Evolutionary conservation across 1,284 basidiomycete species (phyloP), one percentile per base, ranked within the genome.

Genomic region (Anthracocystis panici-leucophaei): DNA sequence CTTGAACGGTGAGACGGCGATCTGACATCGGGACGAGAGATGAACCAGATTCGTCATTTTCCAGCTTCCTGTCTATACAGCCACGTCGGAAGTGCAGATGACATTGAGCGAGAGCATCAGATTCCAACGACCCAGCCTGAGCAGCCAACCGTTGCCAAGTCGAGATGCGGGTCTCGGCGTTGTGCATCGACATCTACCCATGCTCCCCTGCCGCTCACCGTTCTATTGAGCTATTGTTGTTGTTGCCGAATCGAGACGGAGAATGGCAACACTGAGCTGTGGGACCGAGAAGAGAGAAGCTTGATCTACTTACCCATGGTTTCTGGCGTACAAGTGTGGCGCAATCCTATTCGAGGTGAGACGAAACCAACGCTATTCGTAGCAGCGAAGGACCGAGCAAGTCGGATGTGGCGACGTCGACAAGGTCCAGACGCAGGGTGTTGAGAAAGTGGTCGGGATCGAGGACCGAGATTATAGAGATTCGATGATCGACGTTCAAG

Each of bases 281-380:
- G 14, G 10, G 45, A 46, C 25, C 16, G 25, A 27, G 45, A 27
- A 31, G 9, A 10, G n/a, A 20, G 12, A 45, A 14, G 16, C 12
- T 31, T n/a, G n/a, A 49, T 38, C 18, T 31, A 49, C 48, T 31
- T 49, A 49, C 48, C 27, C 48, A 49, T 49, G 27, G 9, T 27
- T 16, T 14, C 35, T 38, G 35, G 14, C 35, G 35, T 38, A 2
- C 10, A 16, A 16, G 35, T 12, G 35, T 38, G 35, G 35, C 35
- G 14, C 35, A 12, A 16, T 16, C 35, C 12, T 38, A 38, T 38
- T 38, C 35, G 35, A 38, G 35, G 14, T 16, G 12, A 16, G 35
- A 16, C 35, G 12, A 38, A 38, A 12, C 33, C 7, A 33, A 33
- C 8, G 33, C 33, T 33, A 33, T 33, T 33, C 33, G 7, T 33